Evolutionary conservation across 2,329 filamentous ascomycete genomes (phyloP), one percentile per base, ranked within the genome.

Genomic region (Arthroderma sp.): DNA sequence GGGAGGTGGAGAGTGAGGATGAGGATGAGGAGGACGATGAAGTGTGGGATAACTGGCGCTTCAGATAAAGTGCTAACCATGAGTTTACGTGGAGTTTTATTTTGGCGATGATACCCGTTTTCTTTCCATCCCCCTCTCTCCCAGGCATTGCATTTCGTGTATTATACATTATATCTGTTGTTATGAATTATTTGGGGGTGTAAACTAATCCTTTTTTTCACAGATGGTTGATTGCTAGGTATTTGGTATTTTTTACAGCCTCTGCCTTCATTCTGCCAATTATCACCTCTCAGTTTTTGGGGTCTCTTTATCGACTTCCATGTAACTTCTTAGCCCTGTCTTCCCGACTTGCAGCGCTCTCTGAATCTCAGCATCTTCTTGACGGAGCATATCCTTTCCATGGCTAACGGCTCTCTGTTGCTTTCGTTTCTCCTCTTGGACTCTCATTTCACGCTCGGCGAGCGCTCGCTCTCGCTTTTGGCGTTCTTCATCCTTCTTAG

Each of bases 11-110:
- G 39, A 58, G 62, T 47, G 61, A 58, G 38, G 52, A 48, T 31
- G 53, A 54, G 11, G 50, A 49, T 22, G 53, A 54, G 39, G 44
- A 45, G 37, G 50, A 79, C 44, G 82, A 79, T 63, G 65, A 66
- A 36, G 63, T 63, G 37, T 69, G 66, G 61, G 66, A 70, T 54
- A 60, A 65, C 49, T 68, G 65, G 66, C 58, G 60, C 47, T 66
- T 68, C 47, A 60, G 43, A 46, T 45, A 31, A 36, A 38, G 10
- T 22, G 15, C 15, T 22, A 22, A 22, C 15, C 15, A 22, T 22
- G 15, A 22, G 15, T 22, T 22, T 22, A 22, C 15, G 15, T 22
- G 15, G 15, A 22, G 15, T 22, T 22, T 22, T 22, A 22, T 22
- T 22, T 22, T 22, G 15, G 15, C 15, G 15, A 22, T 22, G 15